Evolutionary conservation across 768 basidiomycete species (phyloP).

Genomic region (Hygrophoropsis aurantiaca): DNA sequence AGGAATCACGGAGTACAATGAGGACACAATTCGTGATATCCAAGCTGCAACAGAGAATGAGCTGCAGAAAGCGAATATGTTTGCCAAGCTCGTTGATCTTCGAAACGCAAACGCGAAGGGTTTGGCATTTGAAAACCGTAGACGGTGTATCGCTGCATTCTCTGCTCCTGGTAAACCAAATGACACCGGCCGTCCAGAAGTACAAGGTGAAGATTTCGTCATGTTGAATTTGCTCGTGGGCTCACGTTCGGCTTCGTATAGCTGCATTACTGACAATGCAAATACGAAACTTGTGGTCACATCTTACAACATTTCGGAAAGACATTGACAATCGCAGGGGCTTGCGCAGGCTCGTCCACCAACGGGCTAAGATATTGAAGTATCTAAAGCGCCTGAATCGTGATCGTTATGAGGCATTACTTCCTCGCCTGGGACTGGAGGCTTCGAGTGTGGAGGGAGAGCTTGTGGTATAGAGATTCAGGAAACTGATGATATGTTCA

Average conservation of each 20-base stretch:
- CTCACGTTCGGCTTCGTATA: slow-evolving; percentile 28
- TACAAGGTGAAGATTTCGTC: slow-evolving; percentile 69
- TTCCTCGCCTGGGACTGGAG: slow-evolving; percentile 77
- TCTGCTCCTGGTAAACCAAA: slow-evolving; percentile 64
- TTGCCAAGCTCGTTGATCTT: slow-evolving; percentile 77
- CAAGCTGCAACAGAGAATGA: slow-evolving; percentile 33
- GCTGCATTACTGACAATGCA: slow-evolving; percentile 84
- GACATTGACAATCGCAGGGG: slow-evolving; percentile 78
- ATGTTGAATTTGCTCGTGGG: background rate
- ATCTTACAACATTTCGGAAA: slow-evolving; percentile 63
- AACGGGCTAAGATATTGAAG: slow-evolving; percentile 78
- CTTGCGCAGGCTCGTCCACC: slow-evolving; percentile 76
- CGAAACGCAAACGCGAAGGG: slow-evolving; percentile 85
- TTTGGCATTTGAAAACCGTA: slow-evolving; percentile 85
- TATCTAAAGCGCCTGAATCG: slow-evolving; percentile 70
- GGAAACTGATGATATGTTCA: background rate
- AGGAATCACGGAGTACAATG: slow-evolving; percentile 18
- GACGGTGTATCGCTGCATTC: slow-evolving; percentile 76
- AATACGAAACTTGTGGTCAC: slow-evolving; percentile 81
- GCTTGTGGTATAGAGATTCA: slow-evolving; percentile 59
- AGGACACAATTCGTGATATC: slow-evolving; percentile 17
- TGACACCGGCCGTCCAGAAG: slow-evolving; percentile 83
- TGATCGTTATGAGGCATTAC: slow-evolving; percentile 69
- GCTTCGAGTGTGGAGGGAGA: slow-evolving; percentile 86
- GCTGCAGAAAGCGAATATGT: slow-evolving; percentile 46